Conservation (phyloP, 2,329 filamentous ascomycete species). For the Pseudocercospora fuligena region DNA sequence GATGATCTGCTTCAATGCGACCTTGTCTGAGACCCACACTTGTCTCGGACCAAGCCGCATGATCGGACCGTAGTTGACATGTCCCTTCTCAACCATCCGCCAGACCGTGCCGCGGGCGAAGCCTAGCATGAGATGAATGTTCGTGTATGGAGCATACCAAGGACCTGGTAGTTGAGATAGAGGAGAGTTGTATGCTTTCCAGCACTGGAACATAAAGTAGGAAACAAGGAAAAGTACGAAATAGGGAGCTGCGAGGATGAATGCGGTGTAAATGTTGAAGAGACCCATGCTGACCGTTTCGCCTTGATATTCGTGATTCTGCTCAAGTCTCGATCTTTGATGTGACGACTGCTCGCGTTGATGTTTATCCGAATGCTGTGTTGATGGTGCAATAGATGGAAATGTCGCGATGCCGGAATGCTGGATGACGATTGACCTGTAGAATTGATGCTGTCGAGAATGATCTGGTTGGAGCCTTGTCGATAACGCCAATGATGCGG, state of each 20-base stretch:
- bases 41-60: conserved; percentile 19
- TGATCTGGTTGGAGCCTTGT: neutral
- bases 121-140: conserved; percentile 9
- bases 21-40: conserved; percentile 16
- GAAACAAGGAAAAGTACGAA: neutral
- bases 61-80: conserved; percentile 14
- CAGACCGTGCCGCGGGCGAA: conserved; percentile 19
- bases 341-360: neutral
- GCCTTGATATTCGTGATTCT: neutral
- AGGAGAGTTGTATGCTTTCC: conserved; percentile 15
- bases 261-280: neutral
- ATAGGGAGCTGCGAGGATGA: neutral
- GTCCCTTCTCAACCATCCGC: conserved; percentile 13
- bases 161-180: conserved; percentile 14
- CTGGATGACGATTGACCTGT: neutral
- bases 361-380: neutral
- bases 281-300: neutral
- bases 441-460: neutral
- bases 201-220: conserved; percentile 1
- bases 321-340: neutral
- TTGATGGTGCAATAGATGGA: neutral
- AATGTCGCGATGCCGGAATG: neutral
- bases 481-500: neutral
- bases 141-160: conserved; percentile 19
- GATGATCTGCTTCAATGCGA: conserved; percentile 20